These are phyloP conservation scores for Cryptococcus sp. DNA, from an alignment of 1,284 basidiomycete genomes.

Conservation along the genomic window DNA sequence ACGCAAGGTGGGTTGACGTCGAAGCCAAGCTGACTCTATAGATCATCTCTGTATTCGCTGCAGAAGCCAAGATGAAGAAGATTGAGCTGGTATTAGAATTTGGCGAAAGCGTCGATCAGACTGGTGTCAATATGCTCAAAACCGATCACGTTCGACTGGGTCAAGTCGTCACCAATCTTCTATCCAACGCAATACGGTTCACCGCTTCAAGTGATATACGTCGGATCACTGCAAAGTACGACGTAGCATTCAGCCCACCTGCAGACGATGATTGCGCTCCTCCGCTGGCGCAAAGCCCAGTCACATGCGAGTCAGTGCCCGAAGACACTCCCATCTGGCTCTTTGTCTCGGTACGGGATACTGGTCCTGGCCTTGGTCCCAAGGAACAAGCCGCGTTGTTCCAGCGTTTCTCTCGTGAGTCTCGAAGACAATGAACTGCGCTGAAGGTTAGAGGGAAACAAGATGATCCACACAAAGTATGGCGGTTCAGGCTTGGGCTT, in stretches of 20 bases:
- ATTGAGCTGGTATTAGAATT: constrained; percentile 37
- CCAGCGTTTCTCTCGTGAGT: constrained; percentile 44
- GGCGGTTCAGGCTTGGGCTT: constrained; percentile 52
- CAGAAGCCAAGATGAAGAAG: constrained; percentile 43
- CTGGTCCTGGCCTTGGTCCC: constrained; percentile 48
- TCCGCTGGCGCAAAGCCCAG: constrained; percentile 23
- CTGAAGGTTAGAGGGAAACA: constrained; percentile 37
- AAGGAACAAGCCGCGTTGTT: constrained; percentile 47
- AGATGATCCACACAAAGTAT: constrained; percentile 51
- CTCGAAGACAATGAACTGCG: constrained; percentile 9
- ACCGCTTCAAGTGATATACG: constrained; percentile 31
- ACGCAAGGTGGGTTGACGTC: constrained; percentile 29
- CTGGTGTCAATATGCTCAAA: constrained; percentile 35
- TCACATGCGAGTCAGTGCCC: constrained; percentile 13
- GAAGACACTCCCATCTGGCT: constrained; percentile 45
- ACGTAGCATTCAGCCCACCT: constrained; percentile 40
- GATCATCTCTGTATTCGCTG: constrained; percentile 38
- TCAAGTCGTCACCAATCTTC: constrained; percentile 48
- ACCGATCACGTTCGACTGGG: constrained; percentile 51
- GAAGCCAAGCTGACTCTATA: neutral
- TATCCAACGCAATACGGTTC: constrained; percentile 44
- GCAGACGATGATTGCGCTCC: constrained; percentile 35
- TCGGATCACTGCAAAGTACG: constrained; percentile 40
- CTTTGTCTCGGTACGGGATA: constrained; percentile 48
- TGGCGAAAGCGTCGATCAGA: constrained; percentile 30